Base-by-base conservation (phyloP, 1,139 yeast species). In the Nematodospora anomalae region DNA sequence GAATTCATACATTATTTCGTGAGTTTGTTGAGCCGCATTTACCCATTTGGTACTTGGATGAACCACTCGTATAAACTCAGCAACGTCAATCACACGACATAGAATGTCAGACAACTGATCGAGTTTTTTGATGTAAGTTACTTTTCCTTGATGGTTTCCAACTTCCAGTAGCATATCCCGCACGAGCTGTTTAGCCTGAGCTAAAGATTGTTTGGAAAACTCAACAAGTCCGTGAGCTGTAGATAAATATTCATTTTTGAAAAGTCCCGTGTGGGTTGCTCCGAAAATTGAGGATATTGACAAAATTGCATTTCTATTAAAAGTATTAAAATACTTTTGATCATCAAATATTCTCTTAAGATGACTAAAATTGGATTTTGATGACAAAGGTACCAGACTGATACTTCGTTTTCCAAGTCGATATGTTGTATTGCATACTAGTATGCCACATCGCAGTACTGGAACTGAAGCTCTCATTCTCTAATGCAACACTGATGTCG, bases 61-160 rank as follows among this genome's bases (percentile, higher is more conserved):
- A 1, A 83, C 80, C 33, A 89, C 90, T 36, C 98, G 70, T 18
- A 94, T 79, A 60, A 92, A 92, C 49, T 92, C 98, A 18, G 96
- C 94, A 38, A 90, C 77, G 58, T 92, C 99, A 30, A 92, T 90
- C 6, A 88, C 97, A 42, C 96, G 77, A 57, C 99, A 92, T 29
- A 92, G 62, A 14, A 85, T 76, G 57, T 92, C 98, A 51, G 96
- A 85, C 29, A 94, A 64, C 47, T 89, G 80, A 57, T 92, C 99
- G 43, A 92, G 63, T 37, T 80, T 79, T 35, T 79, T 55, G 37
- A 92, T 78, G 42, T 79, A 86, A 10, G 67, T 59, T 24, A 65
- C 51, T 33, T 76, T 60, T 1, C 83, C 87, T 13, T 66, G 64
- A 2, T 58, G 60, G 15, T 60, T 56, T 12, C 51, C 43, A 15